Evolutionary conservation across 1,139 yeast genomes (phyloP), one percentile per base, ranked within the genome.

Genomic region (Pichia norvegensis): DNA sequence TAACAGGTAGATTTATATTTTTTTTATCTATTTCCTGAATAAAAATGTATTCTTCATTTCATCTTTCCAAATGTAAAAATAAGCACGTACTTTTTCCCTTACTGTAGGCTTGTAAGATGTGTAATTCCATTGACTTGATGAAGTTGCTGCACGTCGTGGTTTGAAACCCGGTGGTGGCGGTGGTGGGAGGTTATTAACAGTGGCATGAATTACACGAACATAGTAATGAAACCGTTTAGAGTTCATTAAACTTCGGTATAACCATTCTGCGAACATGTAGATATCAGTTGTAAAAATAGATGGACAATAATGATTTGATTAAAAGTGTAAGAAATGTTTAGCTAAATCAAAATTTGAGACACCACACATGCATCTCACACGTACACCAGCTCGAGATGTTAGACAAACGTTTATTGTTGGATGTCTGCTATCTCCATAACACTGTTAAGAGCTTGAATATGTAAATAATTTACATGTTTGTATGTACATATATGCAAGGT

Each of bases 141-240:
- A 3, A 16, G 36, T 27, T 5, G 27, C 11, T 25, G 13, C 11
- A 25, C 27, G 13, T 25, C 31, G 36, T 2, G 20, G 17, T 19
- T 29, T n/a, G 11, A 17, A n/a, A n/a, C 38, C 33, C 8, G 46
- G 47, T 14, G 51, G 52, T 10, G 31, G 42, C 4, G 60, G 64
- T 59, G 53, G 70, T 52, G 67, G 56, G 52, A 83, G 70, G 2
- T 85, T 78, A 58, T 87, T 86, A 20, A 86, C 73, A 46, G 70
- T 69, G 37, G 83, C 82, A 57, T 82, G 84, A 1, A 83, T 66
- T 17, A 70, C 67, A 40, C 80, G 70, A 6, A 86, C 96, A 68
- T 84, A 78, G 40, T 78, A 67, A 56, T 84, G 82, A 59, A 87
- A 87, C 1, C 74, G 68, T 1, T 74, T 77, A 8, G 92, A 81